phyloP scores from a whole-genome alignment of 192 early-diverging fungal species.

The Gamsiella multidivaricata region DNA sequence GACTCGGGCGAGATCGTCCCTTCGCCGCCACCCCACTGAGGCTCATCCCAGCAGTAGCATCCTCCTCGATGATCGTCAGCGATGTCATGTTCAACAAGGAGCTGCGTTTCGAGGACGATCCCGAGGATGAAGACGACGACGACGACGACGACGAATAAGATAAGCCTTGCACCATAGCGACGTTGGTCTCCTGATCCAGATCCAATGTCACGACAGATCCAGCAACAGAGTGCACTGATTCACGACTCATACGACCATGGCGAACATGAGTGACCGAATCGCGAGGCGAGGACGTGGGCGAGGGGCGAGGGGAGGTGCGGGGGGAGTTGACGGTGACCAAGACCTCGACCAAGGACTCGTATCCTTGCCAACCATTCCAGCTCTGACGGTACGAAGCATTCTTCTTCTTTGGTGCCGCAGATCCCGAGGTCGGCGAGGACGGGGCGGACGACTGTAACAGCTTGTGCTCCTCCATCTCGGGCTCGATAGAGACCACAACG shows the following conservation, averaged over 20 bases:
- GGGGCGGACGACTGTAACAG: constrained; percentile 18
- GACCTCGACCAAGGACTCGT: constrained; percentile 49
- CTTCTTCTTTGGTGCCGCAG: constrained; percentile 30
- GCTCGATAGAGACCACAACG: constrained; percentile 29
- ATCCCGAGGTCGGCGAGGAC: constrained; percentile 21
- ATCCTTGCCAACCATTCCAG: constrained; percentile 54
- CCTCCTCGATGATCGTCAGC: constrained; percentile 17
- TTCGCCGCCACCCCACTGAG: constrained; percentile 1
- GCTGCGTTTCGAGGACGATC: constrained; percentile 21
- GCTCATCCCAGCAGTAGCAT: not conserved
- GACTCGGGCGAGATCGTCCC: constrained; percentile 36
- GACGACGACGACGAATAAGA: not conserved
- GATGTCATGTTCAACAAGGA: constrained; percentile 17
- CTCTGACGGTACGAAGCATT: constrained; percentile 25
- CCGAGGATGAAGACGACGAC: not conserved
- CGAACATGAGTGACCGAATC: constrained; percentile 30
- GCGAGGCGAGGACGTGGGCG: constrained; percentile 35
- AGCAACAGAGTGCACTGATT: constrained; percentile 25
- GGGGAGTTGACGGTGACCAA: constrained; percentile 39
- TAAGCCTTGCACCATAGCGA: constrained; percentile 9
- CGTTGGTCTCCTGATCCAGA: constrained; percentile 33
- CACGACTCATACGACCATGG: constrained; percentile 25
- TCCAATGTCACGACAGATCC: constrained; percentile 33
- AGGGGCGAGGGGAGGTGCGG: constrained; percentile 29
- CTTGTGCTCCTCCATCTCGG: constrained; percentile 28